A percentile compares a stretch with the other conserved stretches of the same genome.
Conservation (phyloP, 2,329 filamentous ascomycete species). For the Apiospora pterosperma region DNA sequence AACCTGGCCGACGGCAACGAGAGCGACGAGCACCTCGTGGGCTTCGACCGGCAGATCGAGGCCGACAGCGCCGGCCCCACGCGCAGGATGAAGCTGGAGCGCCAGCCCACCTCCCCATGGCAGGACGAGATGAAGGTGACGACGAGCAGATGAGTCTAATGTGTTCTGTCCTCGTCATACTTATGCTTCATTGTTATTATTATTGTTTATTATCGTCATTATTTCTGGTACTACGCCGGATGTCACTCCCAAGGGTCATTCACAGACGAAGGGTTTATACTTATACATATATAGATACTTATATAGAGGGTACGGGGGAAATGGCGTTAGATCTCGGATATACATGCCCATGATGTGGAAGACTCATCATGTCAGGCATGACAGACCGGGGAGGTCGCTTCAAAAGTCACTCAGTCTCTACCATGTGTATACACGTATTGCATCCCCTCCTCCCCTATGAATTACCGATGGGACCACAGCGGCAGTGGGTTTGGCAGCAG, state of each 20-base stretch:
- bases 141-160: background rate
- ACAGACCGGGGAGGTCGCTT: background rate
- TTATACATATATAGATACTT: too few species aligned
- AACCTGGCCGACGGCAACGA: slow-evolving; percentile 7
- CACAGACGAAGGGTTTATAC: background rate
- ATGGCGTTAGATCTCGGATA: background rate
- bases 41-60: background rate
- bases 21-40: background rate
- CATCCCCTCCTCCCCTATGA: too few species aligned
- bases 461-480: too few species aligned
- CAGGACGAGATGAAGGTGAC: background rate
- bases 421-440: background rate
- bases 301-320: background rate
- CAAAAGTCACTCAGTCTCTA: background rate
- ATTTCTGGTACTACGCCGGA: background rate
- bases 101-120: background rate
- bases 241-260: background rate
- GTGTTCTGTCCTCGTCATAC: background rate
- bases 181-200: background rate
- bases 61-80: background rate
- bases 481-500: too few species aligned
- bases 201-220: background rate
- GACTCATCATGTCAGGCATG: background rate
- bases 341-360: background rate
- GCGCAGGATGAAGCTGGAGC: background rate